Base-by-base conservation (phyloP, 768 basidiomycete species). In the Cystofilobasidium macerans region DNA sequence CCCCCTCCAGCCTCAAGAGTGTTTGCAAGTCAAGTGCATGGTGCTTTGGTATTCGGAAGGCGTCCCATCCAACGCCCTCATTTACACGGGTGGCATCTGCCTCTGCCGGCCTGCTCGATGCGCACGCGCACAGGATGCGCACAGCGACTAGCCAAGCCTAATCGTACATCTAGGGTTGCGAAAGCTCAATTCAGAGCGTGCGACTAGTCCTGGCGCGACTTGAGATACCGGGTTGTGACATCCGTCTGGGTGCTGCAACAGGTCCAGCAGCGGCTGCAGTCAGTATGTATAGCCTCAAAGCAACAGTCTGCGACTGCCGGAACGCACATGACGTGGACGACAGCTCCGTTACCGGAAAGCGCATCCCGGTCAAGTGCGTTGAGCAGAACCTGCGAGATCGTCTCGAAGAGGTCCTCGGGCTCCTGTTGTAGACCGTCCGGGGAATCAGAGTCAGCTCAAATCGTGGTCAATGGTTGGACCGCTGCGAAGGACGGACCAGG, bases 311-410 rank as follows among this genome's bases (percentile, higher is more conserved):
- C 14, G 22, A 42, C n/a, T n/a, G n/a, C n/a, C n/a, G n/a, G n/a
- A n/a, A 79, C 89, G 81, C 76, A 94, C 92, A 99, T 88, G 64
- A 99, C 80, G 80, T 97, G 88, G 43, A 99, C 95, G 62, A 95
- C 77, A 42, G 86, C 90, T 48, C 95, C 95, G 92, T 91, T 97
- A 67, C 95, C 95, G 62, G 92, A 95, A 76, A 84, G 89, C 26
- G 94, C 92, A 77, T 98, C 95, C 56, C 95, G 83, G 75, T 99
- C 95, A 38, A 97, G 86, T 7, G 91, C 88, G 72, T 93, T 98
- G 76, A 98, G 76, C 68, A 99, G 77, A 9, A 92, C 93, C 77
- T 99, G 95, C 33, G 89, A 91, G 73, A 97, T 92, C 2, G 95
- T 98, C 80, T 99, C 95, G 73, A 99, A 99, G 54, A 99, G 79